Evolutionary conservation across 257 asterid species (phyloP).

Genomic region (Ajuga chamaepitys): DNA sequence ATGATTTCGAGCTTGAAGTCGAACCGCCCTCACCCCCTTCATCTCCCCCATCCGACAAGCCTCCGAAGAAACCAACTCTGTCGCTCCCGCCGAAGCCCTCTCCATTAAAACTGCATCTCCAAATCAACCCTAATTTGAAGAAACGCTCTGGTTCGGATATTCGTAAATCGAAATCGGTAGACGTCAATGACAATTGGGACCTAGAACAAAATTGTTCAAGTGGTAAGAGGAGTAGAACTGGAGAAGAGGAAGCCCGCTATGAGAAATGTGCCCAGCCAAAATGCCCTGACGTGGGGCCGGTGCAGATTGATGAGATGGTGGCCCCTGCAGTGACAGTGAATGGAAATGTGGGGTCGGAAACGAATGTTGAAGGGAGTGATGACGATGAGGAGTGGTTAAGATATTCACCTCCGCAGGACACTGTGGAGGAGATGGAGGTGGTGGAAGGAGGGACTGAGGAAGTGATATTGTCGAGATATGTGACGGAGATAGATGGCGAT

Average conservation of each 20-base stretch:
- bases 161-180: constrained; percentile 10
- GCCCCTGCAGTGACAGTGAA: background rate
- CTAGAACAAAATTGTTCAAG: background rate
- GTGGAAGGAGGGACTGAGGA: constrained; percentile 40
- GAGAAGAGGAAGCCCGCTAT: constrained; percentile 11
- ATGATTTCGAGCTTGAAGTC: constrained; percentile 37
- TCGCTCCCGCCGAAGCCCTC: constrained; percentile 51
- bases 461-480: constrained; percentile 61
- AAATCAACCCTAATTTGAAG: constrained; percentile 21
- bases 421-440: constrained; percentile 39
- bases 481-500: constrained; percentile 75
- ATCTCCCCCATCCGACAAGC: constrained; percentile 34
- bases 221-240: constrained; percentile 29
- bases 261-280: constrained; percentile 10
- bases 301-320: constrained; percentile 15
- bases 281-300: constrained; percentile 6
- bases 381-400: constrained; percentile 63
- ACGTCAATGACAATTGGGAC: background rate
- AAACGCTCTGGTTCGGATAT: constrained; percentile 46
- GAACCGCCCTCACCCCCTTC: constrained; percentile 50
- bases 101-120: constrained; percentile 16
- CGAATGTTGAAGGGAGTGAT: constrained; percentile 14
- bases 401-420: constrained; percentile 37
- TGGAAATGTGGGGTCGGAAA: constrained; percentile 8
- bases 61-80: constrained; percentile 34